Percentiles rank a stretch among this genome's conserved stretches.
Evolutionary conservation across 2,329 filamentous ascomycete species (phyloP).

Genomic region (Ilyonectria destructans): DNA sequence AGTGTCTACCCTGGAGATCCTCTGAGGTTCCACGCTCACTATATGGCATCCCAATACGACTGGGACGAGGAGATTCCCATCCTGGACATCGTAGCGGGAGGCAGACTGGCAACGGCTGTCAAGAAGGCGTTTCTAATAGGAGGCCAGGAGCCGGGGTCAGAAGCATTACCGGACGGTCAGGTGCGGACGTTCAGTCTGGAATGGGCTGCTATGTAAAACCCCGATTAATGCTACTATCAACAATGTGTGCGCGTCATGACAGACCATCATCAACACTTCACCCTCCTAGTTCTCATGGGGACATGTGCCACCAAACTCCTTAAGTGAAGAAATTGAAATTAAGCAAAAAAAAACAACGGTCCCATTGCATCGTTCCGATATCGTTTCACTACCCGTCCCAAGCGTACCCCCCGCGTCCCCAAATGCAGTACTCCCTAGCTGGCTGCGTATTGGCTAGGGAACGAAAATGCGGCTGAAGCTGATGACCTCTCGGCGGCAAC

Average conservation of each 20-base stretch:
- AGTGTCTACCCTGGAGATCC: constrained; percentile 97
- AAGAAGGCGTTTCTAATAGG: constrained; percentile 96
- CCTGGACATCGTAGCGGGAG: constrained; percentile 88
- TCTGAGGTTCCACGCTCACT: constrained; percentile 95
- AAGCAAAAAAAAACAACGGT: constrained; percentile 17
- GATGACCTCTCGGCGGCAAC: constrained; percentile 88
- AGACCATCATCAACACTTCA: constrained; percentile 22
- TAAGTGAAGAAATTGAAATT: constrained; percentile 22
- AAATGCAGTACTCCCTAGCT: background rate
- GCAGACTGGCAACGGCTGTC: constrained; percentile 91
- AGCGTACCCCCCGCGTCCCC: background rate
- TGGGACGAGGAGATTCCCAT: constrained; percentile 92
- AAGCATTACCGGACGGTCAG: constrained; percentile 53
- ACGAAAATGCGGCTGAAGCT: constrained; percentile 95
- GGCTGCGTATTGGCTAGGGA: constrained; percentile 61
- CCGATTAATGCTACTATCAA: constrained; percentile 31
- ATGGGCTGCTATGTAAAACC: constrained; percentile 90
- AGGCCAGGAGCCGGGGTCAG: constrained; percentile 67
- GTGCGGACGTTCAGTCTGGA: constrained; percentile 89
- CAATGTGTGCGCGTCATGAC: constrained; percentile 14
- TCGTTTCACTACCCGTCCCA: constrained; percentile 7
- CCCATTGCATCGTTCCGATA: constrained; percentile 18
- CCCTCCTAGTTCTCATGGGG: constrained; percentile 17
- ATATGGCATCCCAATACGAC: constrained; percentile 85
- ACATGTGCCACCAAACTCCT: constrained; percentile 36